Evolutionary conservation across 495 filamentous ascomycete genomes (phyloP).

Genomic region (Aspergillus nidulans): DNA sequence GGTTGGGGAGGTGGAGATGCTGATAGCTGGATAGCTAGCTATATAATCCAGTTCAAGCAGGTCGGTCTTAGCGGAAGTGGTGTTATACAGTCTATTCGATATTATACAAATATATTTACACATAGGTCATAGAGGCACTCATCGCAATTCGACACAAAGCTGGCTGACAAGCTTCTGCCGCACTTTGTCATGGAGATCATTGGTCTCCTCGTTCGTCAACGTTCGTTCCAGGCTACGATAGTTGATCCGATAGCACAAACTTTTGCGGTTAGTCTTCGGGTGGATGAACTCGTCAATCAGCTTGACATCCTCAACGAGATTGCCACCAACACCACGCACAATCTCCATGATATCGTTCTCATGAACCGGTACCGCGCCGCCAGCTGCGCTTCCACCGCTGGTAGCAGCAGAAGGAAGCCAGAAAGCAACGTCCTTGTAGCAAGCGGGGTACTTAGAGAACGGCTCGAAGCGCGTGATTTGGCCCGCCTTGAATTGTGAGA

Average conservation of each 20-base stretch:
- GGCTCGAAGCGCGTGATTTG: slow-evolving; percentile 68
- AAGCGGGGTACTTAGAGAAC: slow-evolving; percentile 85
- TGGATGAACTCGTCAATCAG: slow-evolving; percentile 83
- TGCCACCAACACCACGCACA: slow-evolving; percentile 71
- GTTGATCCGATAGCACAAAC: slow-evolving; percentile 87
- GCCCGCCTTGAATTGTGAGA: slow-evolving; percentile 71
- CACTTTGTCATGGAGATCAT: slow-evolving; percentile 68
- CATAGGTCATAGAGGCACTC: not conserved
- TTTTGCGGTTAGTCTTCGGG: slow-evolving; percentile 77
- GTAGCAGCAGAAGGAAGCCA: slow-evolving; percentile 62
- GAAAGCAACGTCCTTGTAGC: slow-evolving; percentile 89
- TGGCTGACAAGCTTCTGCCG: slow-evolving; percentile 55
- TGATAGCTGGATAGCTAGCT: not conserved
- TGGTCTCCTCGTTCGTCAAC: slow-evolving; percentile 73
- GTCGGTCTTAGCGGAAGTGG: not conserved
- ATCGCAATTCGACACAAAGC: slow-evolving; percentile 80
- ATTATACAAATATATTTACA: slow-evolving; percentile 15
- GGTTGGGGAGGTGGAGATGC: not conserved
- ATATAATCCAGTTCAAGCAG: not conserved
- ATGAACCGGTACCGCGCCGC: slow-evolving; percentile 59
- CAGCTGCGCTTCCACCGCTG: slow-evolving; percentile 47
- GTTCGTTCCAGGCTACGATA: slow-evolving; percentile 89
- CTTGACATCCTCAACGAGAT: slow-evolving; percentile 80
- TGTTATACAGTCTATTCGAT: slow-evolving; percentile 4
- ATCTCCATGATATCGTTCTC: slow-evolving; percentile 98